Evolutionary conservation across 2,329 filamentous ascomycete genomes (phyloP), one percentile per base, ranked within the genome.

Genomic region (Sporothrix curviconia): DNA sequence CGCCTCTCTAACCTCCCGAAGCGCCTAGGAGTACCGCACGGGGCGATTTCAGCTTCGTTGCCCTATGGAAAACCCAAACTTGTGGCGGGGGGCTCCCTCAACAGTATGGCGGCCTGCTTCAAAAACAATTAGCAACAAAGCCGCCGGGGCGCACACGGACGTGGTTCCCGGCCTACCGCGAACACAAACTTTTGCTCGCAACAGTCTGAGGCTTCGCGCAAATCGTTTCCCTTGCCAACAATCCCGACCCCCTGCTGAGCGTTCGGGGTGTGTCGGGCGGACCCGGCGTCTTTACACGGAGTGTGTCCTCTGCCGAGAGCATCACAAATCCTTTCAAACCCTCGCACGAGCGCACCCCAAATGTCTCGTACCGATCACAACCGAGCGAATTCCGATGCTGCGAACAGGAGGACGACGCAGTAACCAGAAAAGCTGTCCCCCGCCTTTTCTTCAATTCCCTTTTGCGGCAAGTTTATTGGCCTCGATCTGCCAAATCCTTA

Each of bases 81-180:
- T n/a, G n/a, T n/a, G n/a, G n/a, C n/a, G n/a, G n/a, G n/a, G n/a
- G n/a, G n/a, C n/a, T n/a, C n/a, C n/a, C n/a, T n/a, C n/a, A n/a
- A n/a, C n/a, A n/a, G n/a, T n/a, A 44, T 6, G n/a, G 36, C 12
- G 25, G 25, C 39, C 24, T 17, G 17, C 43, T 15, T 11, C 28
- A 7, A 58, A 53, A 11, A 24, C 51, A 4, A 12, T 12, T 4
- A 44, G 56, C 19, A 53, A 24, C 32, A 70, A n/a, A n/a, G 73
- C 22, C 73, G 74, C 55, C 76, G 76, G 60, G 49, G 69, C 72
- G 59, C 75, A 75, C 30, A 72, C 82, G 63, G 84, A 79, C 66
- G 89, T 90, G n/a, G 83, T 92, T 15, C 87, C 90, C 17, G 86
- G 87, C 15, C 74, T 96, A 37, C 89, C 90, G 39, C 82, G 90